These are phyloP conservation scores for Furcasterigmium sp. DNA, from an alignment of 2,329 filamentous ascomycete genomes.

Conservation along the genomic window DNA sequence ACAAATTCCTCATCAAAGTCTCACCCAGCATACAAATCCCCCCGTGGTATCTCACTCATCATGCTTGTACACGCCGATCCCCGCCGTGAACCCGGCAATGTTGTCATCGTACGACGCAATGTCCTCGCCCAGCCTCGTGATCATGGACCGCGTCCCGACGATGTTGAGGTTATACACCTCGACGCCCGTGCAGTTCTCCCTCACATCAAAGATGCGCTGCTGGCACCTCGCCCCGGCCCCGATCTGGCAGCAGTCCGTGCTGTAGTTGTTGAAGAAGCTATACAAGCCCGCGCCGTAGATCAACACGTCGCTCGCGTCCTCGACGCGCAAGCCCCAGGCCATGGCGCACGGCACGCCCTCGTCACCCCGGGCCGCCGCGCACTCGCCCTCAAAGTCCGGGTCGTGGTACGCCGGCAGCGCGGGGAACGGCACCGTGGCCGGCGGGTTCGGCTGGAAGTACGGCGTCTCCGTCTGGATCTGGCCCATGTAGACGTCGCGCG, in stretches of 20 bases:
- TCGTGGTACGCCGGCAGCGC: conserved; percentile 36
- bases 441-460: conserved; percentile 65
- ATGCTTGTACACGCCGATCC: conserved; percentile 25
- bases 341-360: conserved; percentile 36
- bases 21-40: not conserved
- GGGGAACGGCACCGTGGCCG: conserved; percentile 52
- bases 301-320: conserved; percentile 48
- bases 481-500: conserved; percentile 57
- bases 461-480: conserved; percentile 66
- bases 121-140: conserved; percentile 26
- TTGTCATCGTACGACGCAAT: conserved; percentile 31
- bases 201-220: conserved; percentile 30
- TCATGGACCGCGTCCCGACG: conserved; percentile 34
- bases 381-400: conserved; percentile 45
- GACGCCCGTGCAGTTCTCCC: conserved; percentile 17
- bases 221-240: conserved; percentile 39
- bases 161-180: conserved; percentile 40
- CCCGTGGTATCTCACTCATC: not conserved
- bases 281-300: conserved; percentile 63
- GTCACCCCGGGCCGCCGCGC: conserved; percentile 17
- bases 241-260: conserved; percentile 37
- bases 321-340: conserved; percentile 61
- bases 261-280: conserved; percentile 63
- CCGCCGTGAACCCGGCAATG: conserved; percentile 30
- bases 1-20: conserved; percentile 15